phyloP scores from a whole-genome alignment of 768 basidiomycete species.

The Artomyces pyxidatus region DNA sequence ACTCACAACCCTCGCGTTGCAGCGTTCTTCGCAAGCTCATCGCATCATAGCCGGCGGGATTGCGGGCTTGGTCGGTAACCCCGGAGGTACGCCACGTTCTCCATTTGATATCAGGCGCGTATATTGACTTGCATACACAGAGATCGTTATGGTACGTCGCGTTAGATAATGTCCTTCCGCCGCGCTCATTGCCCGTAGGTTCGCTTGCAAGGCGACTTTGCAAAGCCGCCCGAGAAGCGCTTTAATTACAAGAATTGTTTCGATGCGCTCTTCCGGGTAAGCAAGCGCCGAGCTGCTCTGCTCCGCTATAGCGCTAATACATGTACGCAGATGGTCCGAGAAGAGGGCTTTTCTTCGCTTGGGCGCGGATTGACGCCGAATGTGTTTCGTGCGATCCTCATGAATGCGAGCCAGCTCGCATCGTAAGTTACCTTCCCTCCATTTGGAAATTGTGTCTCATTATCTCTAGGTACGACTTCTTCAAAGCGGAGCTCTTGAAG shows the following conservation, averaged over 20 bases:
- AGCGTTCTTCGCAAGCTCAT: not conserved
- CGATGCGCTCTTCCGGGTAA: slow-evolving; percentile 77
- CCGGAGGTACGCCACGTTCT: slow-evolving; percentile 47
- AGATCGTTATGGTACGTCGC: slow-evolving; percentile 57
- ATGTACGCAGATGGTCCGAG: slow-evolving; percentile 64
- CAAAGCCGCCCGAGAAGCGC: slow-evolving; percentile 79
- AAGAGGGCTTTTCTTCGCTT: slow-evolving; percentile 76
- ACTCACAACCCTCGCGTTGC: not conserved
- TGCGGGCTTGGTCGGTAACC: slow-evolving; percentile 85
- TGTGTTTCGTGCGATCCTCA: slow-evolving; percentile 75
- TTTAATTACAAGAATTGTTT: slow-evolving; percentile 89
- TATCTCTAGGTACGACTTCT: slow-evolving; percentile 70
- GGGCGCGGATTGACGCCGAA: slow-evolving; percentile 76
- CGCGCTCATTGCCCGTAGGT: slow-evolving; percentile 33
- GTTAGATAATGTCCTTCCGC: not conserved
- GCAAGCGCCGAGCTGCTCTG: no score
- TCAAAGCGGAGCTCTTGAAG: slow-evolving; percentile 77
- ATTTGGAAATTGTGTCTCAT: not conserved
- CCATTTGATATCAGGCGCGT: not conserved
- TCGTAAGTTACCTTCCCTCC: slow-evolving; percentile 43
- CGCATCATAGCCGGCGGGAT: slow-evolving; percentile 61
- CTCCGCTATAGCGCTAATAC: slow-evolving; percentile 1
- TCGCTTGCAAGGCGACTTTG: slow-evolving; percentile 85
- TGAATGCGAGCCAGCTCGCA: slow-evolving; percentile 90
- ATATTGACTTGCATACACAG: slow-evolving; percentile 23